Percentiles rank a stretch among this genome's conserved stretches.
phyloP scores from a whole-genome alignment of 768 basidiomycete genomes.

The Amanita pseudoporphyria region DNA sequence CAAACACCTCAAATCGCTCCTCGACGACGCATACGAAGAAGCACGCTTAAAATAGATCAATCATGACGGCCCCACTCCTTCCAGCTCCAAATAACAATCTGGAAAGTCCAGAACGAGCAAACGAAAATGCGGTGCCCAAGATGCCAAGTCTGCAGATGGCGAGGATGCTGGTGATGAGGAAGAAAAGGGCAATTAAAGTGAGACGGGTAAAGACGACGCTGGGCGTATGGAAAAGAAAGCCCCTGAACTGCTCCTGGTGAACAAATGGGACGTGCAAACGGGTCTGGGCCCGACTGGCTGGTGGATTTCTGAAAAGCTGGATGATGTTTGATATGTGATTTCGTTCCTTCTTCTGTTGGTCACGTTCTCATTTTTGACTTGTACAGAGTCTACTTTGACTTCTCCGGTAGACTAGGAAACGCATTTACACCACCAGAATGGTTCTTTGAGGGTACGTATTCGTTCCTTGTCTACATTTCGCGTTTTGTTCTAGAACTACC shows the following conservation, averaged over 20 bases:
- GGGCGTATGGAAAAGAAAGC: constrained; percentile 20
- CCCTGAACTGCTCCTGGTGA: constrained; percentile 41
- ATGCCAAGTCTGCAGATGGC: constrained; percentile 10
- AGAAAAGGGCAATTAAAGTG: constrained; percentile 9
- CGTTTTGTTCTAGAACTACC: constrained; percentile 32
- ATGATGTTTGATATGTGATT: constrained; percentile 45
- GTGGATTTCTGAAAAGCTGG: constrained; percentile 56
- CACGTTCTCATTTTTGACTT: constrained; percentile 1
- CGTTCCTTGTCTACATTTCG: not conserved
- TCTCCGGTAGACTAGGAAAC: constrained; percentile 50
- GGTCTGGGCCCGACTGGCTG: constrained; percentile 47
- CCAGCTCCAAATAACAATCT: constrained; percentile 6
- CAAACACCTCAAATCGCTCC: constrained; percentile 30
- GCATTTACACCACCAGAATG: constrained; percentile 46
- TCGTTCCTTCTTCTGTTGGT: not conserved
- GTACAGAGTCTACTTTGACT: constrained; percentile 42
- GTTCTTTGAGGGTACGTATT: constrained; percentile 46
- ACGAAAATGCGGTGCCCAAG: constrained; percentile 9
- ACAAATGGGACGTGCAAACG: constrained; percentile 46
- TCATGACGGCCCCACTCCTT: constrained; percentile 14
- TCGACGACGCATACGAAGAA: constrained; percentile 32
- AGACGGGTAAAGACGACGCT: constrained; percentile 13
- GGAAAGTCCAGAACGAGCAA: constrained; percentile 12
- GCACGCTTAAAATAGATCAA: constrained; percentile 27
- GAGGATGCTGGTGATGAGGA: constrained; percentile 12